phyloP scores from a whole-genome alignment of 2,329 filamentous ascomycete species.

The Cordyceps pruinosa region DNA sequence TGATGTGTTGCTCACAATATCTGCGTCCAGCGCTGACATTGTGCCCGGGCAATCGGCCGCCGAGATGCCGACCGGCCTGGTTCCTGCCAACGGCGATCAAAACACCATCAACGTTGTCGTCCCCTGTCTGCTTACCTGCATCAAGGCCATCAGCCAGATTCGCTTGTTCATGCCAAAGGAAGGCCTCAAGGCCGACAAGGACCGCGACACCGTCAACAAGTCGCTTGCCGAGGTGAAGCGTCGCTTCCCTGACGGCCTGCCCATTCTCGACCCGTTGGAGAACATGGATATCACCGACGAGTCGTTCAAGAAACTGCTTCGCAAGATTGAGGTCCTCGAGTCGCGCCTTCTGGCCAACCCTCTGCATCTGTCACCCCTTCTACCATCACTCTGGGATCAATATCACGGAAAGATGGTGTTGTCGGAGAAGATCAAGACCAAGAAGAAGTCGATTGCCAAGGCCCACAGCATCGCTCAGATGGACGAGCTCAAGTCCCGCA shows the following conservation, averaged over 20 bases:
- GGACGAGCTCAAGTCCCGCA: conserved; percentile 92
- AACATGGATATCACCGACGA: conserved; percentile 94
- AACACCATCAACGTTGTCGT: conserved; percentile 40
- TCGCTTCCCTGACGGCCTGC: conserved; percentile 87
- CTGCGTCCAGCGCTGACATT: conserved; percentile 41
- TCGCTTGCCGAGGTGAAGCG: conserved; percentile 71
- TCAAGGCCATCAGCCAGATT: conserved; percentile 78
- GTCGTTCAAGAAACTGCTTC: conserved; percentile 82
- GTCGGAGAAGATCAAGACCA: conserved; percentile 71
- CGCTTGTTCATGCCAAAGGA: conserved; percentile 78
- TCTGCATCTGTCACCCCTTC: conserved; percentile 79
- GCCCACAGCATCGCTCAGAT: conserved; percentile 86
- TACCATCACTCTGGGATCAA: conserved; percentile 79
- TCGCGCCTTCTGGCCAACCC: conserved; percentile 83
- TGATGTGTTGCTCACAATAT: conserved; percentile 67
- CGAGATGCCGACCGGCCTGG: conserved; percentile 57
- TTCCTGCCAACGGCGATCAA: conserved; percentile 24
- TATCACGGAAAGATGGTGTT: conserved; percentile 76
- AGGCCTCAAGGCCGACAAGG: conserved; percentile 53
- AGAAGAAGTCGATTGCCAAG: conserved; percentile 79
- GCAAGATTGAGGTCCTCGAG: conserved; percentile 96
- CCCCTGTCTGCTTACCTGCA: conserved; percentile 76
- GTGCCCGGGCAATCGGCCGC: conserved; percentile 26
- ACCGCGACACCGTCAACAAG: conserved; percentile 61
- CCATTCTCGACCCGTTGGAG: conserved; percentile 85